phyloP scores from a whole-genome alignment of 495 filamentous ascomycete species.

The Ramalina peruviana region DNA sequence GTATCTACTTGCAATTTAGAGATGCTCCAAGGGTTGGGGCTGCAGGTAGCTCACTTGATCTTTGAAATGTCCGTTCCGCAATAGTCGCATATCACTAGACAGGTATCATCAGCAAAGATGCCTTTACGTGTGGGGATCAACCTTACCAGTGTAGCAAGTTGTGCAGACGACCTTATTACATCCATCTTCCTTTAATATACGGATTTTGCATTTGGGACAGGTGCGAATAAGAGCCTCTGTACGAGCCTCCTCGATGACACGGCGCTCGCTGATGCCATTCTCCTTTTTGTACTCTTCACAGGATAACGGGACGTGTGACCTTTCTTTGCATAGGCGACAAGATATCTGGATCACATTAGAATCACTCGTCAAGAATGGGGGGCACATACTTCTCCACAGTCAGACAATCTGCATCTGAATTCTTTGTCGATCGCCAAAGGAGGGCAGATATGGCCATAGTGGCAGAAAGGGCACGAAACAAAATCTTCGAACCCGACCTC shows the following conservation, averaged over 20 bases:
- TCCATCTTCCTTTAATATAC: slow-evolving; percentile 53
- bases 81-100: slow-evolving; percentile 13
- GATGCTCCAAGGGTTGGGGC: neutral
- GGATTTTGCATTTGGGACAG: slow-evolving; percentile 48
- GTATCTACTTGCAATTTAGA: slow-evolving; percentile 15
- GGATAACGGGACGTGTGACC: slow-evolving; percentile 59
- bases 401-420: slow-evolving; percentile 54
- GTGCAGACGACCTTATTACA: slow-evolving; percentile 77
- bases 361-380: neutral
- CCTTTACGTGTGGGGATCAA: neutral
- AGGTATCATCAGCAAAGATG: neutral
- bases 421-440: slow-evolving; percentile 59
- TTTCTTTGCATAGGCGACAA: slow-evolving; percentile 59
- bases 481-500: slow-evolving; percentile 42
- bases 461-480: slow-evolving; percentile 67
- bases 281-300: slow-evolving; percentile 58
- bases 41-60: neutral
- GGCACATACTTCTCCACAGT: slow-evolving; percentile 34
- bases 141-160: slow-evolving; percentile 22
- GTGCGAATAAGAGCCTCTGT: slow-evolving; percentile 57
- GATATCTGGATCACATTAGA: slow-evolving; percentile 29
- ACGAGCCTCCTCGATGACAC: slow-evolving; percentile 70
- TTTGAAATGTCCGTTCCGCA: slow-evolving; percentile 16
- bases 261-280: slow-evolving; percentile 43
- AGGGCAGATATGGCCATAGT: slow-evolving; percentile 57